Base-by-base conservation (phyloP, 2,329 filamentous ascomycete genomes). In the Fusarium tjaetaba region DNA sequence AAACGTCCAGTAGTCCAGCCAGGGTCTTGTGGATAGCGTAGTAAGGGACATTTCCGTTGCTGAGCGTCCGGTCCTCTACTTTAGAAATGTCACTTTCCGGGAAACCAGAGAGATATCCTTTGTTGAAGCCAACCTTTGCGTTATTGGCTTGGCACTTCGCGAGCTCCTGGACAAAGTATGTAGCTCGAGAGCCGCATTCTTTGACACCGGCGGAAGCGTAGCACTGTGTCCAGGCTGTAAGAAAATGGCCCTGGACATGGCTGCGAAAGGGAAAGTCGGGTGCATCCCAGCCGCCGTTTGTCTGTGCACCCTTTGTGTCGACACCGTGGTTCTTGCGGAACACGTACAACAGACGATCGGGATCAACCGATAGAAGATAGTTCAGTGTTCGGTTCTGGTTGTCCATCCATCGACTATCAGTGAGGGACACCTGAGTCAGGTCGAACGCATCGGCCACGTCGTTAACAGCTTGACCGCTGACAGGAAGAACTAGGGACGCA, bases 21-120 rank as follows among this genome's bases (percentile, higher is more conserved):
- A 88, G 82, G 3, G 85, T 87, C 79, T 88, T 88, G 79, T 88
- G 87, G n/a, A 88, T 81, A 28, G 84, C 83, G 66, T 88, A 88
- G 77, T 88, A 88, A 0, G 86, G 86, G 1, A 88, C 87, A 52
- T 88, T 88, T 34, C 86, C 86, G 46, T 84, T 86, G 58, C 39
- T 81, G 18, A 88, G 77, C 0, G 80, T 86, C 2, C 86, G 78
- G 1, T 78, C 76, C 61, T 88, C 86, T 2, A 88, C 77, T 1
- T 79, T 80, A 2, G 70, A 77, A 48, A 88, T 85, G 20, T 88
- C 86, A 0, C 85, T 86, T 70, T 88, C 87, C 0, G 86, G 86
- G 38, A 88, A 88, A 5, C 86, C 86, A 7, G 84, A 86, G 0
- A 88, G 78, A 64, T 88, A 88, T 0, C 87, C 86, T 0, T 79